A percentile compares a stretch with the other conserved stretches of the same genome.
Evolutionary conservation across 345 rosid genomes (phyloP).

Genomic region (Lepidium aucheri): DNA sequence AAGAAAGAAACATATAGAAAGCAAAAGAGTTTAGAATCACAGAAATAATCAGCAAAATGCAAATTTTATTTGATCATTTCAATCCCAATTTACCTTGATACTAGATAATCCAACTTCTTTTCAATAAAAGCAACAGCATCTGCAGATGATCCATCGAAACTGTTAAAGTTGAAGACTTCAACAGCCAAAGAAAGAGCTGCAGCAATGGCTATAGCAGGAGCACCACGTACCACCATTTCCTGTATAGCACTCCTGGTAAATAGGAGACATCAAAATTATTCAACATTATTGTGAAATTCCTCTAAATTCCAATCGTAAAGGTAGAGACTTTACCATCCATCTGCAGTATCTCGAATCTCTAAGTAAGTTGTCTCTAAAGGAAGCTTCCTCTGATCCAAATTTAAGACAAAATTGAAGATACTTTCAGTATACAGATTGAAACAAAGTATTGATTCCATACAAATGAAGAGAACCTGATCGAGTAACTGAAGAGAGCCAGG

Average conservation of each 20-base stretch:
- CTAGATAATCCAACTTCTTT: conserved; percentile 64
- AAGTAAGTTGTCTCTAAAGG: conserved; percentile 65
- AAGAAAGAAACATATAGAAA: conserved; percentile 18
- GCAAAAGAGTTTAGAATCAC: conserved; percentile 3
- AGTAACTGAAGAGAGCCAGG: conserved; percentile 30
- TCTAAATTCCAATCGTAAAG: not conserved
- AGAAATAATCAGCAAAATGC: not conserved
- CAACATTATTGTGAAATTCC: not conserved
- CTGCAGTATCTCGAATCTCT: conserved; percentile 48
- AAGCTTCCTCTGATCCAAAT: conserved; percentile 63
- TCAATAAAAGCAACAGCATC: conserved; percentile 53
- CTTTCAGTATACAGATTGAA: not conserved
- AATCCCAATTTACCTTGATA: conserved; percentile 44
- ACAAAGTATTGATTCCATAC: not conserved
- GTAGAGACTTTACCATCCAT: conserved; percentile 64
- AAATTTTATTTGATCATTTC: no score
- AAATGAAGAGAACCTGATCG: conserved; percentile 23
- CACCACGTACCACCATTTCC: conserved; percentile 98
- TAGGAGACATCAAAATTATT: not conserved
- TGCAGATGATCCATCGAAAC: conserved; percentile 41
- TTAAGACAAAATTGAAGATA: not conserved
- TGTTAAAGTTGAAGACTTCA: conserved; percentile 54
- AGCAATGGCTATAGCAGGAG: conserved; percentile 95
- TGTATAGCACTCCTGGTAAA: conserved; percentile 62
- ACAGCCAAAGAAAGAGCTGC: conserved; percentile 92